phyloP scores from a whole-genome alignment of 129 eudicot genomes.

The Chrysanthemum seticuspe region DNA sequence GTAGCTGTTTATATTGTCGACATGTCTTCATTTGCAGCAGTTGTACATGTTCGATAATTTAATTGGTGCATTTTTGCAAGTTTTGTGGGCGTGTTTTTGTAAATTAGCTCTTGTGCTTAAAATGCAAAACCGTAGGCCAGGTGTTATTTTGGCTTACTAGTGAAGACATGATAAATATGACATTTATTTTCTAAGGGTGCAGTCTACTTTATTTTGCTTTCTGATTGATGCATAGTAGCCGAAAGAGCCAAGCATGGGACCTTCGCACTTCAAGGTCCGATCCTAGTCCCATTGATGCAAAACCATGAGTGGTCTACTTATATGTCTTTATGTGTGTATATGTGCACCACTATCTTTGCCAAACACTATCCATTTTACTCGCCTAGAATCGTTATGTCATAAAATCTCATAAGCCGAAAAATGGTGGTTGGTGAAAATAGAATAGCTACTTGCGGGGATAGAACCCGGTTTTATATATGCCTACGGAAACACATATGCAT shows the following conservation, averaged over 20 bases:
- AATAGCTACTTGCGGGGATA: not conserved
- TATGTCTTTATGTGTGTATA: not conserved
- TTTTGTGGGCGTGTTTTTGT: not conserved
- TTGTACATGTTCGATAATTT: no score
- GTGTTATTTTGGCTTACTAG: constrained; percentile 2
- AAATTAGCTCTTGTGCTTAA: not conserved
- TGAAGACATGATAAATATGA: not conserved
- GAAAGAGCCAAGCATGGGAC: not conserved
- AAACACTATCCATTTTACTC: not conserved
- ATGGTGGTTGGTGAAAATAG: no score
- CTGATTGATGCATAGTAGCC: not conserved
- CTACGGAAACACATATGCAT: no score
- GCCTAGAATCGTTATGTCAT: not conserved
- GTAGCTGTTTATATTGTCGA: no score
- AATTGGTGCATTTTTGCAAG: no score
- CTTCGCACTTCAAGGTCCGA: not conserved
- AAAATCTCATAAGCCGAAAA: no score
- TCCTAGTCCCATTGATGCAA: not conserved
- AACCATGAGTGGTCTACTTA: not conserved
- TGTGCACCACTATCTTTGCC: not conserved
- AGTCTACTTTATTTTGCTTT: not conserved
- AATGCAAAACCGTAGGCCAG: not conserved
- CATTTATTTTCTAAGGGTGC: not conserved
- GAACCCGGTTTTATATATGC: no score
- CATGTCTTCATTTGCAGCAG: no score